Base-by-base conservation (phyloP, 495 filamentous ascomycete genomes). In the Hypoxylon cercidicola region DNA sequence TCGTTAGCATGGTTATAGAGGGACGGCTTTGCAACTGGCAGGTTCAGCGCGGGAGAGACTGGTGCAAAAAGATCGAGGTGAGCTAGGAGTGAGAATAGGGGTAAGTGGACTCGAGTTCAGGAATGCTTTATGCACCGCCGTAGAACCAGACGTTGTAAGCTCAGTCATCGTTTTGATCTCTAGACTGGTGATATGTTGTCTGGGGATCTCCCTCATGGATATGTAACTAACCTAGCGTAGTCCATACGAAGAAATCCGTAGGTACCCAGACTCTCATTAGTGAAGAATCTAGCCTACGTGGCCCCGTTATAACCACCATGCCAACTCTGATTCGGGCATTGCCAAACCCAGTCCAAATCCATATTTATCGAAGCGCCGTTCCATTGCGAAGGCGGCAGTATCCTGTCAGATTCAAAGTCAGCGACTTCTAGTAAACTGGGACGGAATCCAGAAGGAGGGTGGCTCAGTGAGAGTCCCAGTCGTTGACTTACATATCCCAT, bases 1-100 rank as follows among this genome's bases (percentile, higher is more conserved):
- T 99, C 41, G 45, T 97, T 1, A 86, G 92, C 46, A 90, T 97
- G 88, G 83, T 75, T n/a, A 82, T 97, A 77, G 94, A 97, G 78
- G 84, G 89, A 7, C 84, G 82, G 76, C 74, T 99, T 30, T 99
- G 95, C 74, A 79, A 81, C 44, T 96, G 87, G 83, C 93, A 97
- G 75, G 88, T 93, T 53, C 74, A 68, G 18, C 87, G 86, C 49
- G 95, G 95, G 19, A 83, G 89, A 60, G 86, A 90, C 50, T 97
- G 87, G 79, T 99, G 95, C 72, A 82, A 72, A 35, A 71, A 71
- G 19, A 77, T 82, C 18, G 63, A 77, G 47, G 64, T 56, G n/a
- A 60, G 75, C 23, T 79, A 65, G 1, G 2, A 7, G 25, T n/a
- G 20, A 44, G 1, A 56, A 37, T 4, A 39, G 34, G 34, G 34